Evolutionary conservation across 805 yeast genomes (phyloP).

Genomic region (Isabelozyma heimii): DNA sequence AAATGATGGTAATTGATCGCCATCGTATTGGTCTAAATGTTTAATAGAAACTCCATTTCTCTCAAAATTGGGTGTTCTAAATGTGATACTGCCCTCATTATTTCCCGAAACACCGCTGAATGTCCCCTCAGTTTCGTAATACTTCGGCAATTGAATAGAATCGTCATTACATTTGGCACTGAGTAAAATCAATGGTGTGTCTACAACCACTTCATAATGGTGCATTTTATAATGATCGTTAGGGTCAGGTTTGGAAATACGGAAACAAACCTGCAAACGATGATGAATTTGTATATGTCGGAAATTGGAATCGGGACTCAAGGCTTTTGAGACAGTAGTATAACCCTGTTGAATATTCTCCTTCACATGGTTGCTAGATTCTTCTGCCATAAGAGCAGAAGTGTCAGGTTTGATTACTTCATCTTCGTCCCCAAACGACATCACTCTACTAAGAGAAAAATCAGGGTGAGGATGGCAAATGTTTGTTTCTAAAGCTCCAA

Average conservation of each 20-base stretch:
- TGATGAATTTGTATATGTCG: constrained; percentile 63
- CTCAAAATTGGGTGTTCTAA: constrained; percentile 37
- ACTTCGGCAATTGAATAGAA: constrained; percentile 39
- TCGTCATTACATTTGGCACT: constrained; percentile 42
- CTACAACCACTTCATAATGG: constrained; percentile 78
- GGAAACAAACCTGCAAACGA: constrained; percentile 65
- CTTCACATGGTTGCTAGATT: constrained; percentile 9
- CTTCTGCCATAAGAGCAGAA: constrained; percentile 28
- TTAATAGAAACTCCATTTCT: constrained; percentile 30
- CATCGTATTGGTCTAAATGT: constrained; percentile 18
- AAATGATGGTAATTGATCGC: constrained; percentile 53
- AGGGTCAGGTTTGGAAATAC: constrained; percentile 63
- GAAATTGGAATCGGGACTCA: constrained; percentile 65
- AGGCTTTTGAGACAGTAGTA: constrained; percentile 34
- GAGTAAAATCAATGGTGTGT: constrained; percentile 61
- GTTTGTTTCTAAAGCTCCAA: constrained; percentile 41
- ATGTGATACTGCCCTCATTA: constrained; percentile 22
- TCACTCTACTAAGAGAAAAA: neutral
- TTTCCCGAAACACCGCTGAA: neutral
- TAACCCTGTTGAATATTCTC: constrained; percentile 35
- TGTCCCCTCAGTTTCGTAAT: constrained; percentile 23
- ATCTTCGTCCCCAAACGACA: constrained; percentile 2
- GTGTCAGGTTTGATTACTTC: constrained; percentile 28
- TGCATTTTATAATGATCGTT: constrained; percentile 47
- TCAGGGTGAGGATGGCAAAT: constrained; percentile 19